Conservation (phyloP, 179 eudicot species). For the Monotropa hypopitys region DNA sequence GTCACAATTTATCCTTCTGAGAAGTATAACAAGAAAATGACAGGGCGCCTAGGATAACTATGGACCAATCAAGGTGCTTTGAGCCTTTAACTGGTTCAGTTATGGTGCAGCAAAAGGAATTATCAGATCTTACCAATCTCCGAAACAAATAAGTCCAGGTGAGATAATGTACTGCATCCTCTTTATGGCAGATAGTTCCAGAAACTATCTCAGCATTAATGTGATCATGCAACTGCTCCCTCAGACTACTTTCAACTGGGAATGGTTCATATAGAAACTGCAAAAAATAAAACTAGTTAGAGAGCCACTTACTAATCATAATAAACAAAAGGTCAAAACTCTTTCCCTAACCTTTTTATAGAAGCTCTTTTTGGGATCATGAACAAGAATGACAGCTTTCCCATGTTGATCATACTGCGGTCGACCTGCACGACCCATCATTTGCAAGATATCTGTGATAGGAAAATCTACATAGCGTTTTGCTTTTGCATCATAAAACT, state of each 20-base stretch:
- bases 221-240: slow-evolving; percentile 89
- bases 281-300: slow-evolving; percentile 13
- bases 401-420: slow-evolving; percentile 98
- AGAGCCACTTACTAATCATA: neutral
- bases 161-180: slow-evolving; percentile 93
- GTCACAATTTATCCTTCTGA: neutral
- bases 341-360: slow-evolving; percentile 66
- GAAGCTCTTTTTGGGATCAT: slow-evolving; percentile 97
- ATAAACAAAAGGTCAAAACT: neutral
- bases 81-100: neutral
- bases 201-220: slow-evolving; percentile 94
- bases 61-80: neutral
- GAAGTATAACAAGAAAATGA: neutral
- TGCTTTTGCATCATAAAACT: slow-evolving; percentile 75
- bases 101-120: neutral
- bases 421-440: slow-evolving; percentile 99
- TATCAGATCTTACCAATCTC: slow-evolving; percentile 47
- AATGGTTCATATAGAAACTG: slow-evolving; percentile 98
- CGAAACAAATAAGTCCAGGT: slow-evolving; percentile 94
- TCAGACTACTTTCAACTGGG: slow-evolving; percentile 97
- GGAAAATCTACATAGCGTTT: slow-evolving; percentile 97
- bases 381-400: slow-evolving; percentile 96
- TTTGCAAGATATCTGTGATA: slow-evolving; percentile 93
- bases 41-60: neutral
- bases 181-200: slow-evolving; percentile 79